These are phyloP conservation scores for Corrigiola litoralis DNA, from an alignment of 179 eudicot genomes.

Conservation along the genomic window DNA sequence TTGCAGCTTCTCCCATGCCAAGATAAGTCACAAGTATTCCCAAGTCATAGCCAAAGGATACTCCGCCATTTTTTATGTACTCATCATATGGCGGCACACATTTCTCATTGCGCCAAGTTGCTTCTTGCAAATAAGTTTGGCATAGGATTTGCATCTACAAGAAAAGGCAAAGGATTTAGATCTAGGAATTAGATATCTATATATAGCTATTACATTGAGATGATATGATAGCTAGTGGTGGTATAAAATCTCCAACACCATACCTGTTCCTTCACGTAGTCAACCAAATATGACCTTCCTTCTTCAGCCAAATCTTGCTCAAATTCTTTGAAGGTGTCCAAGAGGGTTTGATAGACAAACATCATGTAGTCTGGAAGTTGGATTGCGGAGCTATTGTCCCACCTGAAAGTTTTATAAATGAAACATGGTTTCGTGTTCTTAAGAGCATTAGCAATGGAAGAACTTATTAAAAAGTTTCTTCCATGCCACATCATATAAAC, in stretches of 20 bases:
- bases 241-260: not conserved
- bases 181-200: not conserved
- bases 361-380: constrained; percentile 45
- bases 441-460: too few species aligned
- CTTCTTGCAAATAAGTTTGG: constrained; percentile 7
- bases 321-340: constrained; percentile 19
- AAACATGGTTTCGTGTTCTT: too few species aligned
- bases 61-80: not conserved
- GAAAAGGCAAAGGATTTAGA: not conserved
- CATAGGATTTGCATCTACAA: constrained; percentile 24
- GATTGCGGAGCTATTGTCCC: constrained; percentile 28
- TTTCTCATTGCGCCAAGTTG: not conserved
- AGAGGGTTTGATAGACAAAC: constrained; percentile 17
- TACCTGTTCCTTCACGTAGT: constrained; percentile 29
- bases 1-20: constrained; percentile 14
- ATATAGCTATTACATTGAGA: not conserved
- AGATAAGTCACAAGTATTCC: not conserved
- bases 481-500: too few species aligned
- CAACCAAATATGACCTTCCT: constrained; percentile 28
- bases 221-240: not conserved
- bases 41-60: not conserved
- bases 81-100: constrained; percentile 8
- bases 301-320: constrained; percentile 18
- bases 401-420: constrained; percentile 22
- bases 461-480: too few species aligned